Base-by-base conservation (phyloP, 2,329 filamentous ascomycete genomes). In the Alternaria tenuissima region DNA sequence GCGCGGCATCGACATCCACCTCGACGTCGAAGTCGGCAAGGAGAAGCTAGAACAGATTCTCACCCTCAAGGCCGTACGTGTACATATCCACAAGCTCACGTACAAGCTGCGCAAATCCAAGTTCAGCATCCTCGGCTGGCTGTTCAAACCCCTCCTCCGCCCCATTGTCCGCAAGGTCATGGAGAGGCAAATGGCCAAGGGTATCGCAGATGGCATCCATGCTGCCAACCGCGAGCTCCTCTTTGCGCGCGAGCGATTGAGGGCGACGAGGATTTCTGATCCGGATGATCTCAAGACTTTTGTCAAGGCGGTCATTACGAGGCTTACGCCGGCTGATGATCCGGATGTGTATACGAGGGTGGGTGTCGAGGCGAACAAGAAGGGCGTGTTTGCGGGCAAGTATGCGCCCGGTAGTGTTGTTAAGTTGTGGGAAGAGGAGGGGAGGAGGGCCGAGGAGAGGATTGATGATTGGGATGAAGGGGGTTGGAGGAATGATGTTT, bases 391-490 rank as follows among this genome's bases (percentile, higher is more conserved):
- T 82, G 88, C 88, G 68, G 92, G 91, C 4, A 86, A 93, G 2
- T 97, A 97, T 80, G 90, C 94, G 1, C 94, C 94, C 0, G 94
- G 93, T 0, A 97, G 93, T 77, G 82, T 97, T 26, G 91, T 95
- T 52, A 93, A 91, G 80, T 79, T 96, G n/a, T 97, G 93, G 92
- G 87, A 94, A 66, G 89, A 93, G 65, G 91, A 96, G 79, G 93
- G 88, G 0, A 80, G 82, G 22, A 83, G 84, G 62, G 93, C 92
- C 0, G 84, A 84, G 20, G 91, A 96, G 77, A 85, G 88, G 41
- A 87, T 96, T 38, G 88, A 94, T 65, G 91, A 94, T 65, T 89
- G 88, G 72, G 86, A 89, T 56, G 82, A 82, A 47, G 88, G 85
- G 16, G 91, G 91, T 0, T 97, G 93, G 93, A 86, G 91, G 68